Evolutionary conservation across 2,329 filamentous ascomycete genomes (phyloP), one percentile per base, ranked within the genome.

Genomic region (Cytospora piceicola): DNA sequence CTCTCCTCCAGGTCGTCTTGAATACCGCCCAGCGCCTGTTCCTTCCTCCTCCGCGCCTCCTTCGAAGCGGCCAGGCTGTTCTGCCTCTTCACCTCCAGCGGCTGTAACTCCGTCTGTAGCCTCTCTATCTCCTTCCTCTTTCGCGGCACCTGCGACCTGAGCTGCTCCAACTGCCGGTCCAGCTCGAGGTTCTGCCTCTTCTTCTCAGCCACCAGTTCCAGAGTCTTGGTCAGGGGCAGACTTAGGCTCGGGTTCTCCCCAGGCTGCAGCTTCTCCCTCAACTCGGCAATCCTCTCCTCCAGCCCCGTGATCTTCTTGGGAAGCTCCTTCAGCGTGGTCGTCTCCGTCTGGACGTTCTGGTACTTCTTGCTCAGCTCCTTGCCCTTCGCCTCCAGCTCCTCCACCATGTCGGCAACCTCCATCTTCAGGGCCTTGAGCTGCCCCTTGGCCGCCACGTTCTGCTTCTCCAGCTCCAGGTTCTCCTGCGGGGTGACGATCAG

Each of bases 401-500:
- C 78, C 20, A 96, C 88, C 81, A 94, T 86, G 51, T 86, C 83
- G 14, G 87, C 86, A 2, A 96, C 92, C 67, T 94, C 90, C 20
- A 85, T 83, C 79, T 98, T 98, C 72, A 91, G 88, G 52, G 86
- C 84, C 75, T 95, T 93, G 39, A 98, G 83, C 58, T 86, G 85
- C 20, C 87, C 87, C 76, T 98, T 98, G 64, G 86, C 85, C 4
- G 82, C 83, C 20, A 92, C 80, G 67, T 92, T 89, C 64, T 85
- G 82, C 70, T 78, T 82, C 74, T 95, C 92, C 29, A 96, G 79
- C 65, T 89, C 88, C 57, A 90, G 80, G 75, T 97, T 98, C 74
- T 98, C 94, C 71, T 89, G 85, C 53, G 89, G 87, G 51, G 90
- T 90, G 65, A 96, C 91, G 55, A 98, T 90, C 20, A 94, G 83